Base-by-base conservation (phyloP, 495 filamentous ascomycete genomes). In the Aspergillus incahuasiensis region DNA sequence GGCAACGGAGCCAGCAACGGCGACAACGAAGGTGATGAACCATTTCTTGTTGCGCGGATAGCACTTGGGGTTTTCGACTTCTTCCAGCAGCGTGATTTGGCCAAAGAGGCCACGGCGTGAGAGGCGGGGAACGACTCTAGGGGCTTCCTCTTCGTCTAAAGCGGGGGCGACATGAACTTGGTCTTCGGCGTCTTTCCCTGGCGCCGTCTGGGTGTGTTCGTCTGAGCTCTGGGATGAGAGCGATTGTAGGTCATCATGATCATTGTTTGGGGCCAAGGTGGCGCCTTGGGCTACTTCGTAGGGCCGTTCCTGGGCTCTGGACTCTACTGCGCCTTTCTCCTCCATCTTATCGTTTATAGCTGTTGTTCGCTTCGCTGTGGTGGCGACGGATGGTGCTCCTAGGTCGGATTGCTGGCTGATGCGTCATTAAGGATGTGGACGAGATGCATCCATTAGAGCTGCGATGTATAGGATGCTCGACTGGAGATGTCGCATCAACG, bases 1-100 rank as follows among this genome's bases (percentile, higher is more conserved):
- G 16, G 89, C 90, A 5, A 82, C 84, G 9, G 83, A 81, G 1
- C 83, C 90, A 1, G 89, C 89, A 6, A 89, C 62, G 11, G 91
- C 87, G 24, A 96, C 81, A 49, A 92, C 75, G 45, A 86, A 77
- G 0, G 92, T 96, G 63, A 97, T 86, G 50, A 83, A 81, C 89
- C 92, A 95, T 81, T 96, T 96, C 39, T 76, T 86, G 16, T 69
- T 74, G 13, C 80, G 79, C 24, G 78, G 68, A 66, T 96, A 96
- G 18, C 88, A 79, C 52, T 85, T 84, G 0, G 92, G 86, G 35
- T 84, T 73, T 49, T 88, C 84, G 38, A 95, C 80, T 69, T 97
- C 92, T 4, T 90, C 88, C n/a, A 97, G 72, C 42, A 96, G 54
- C 1, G 88, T 78, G 3, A 95, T 74, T 43, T 80, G 80, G 4